These are phyloP conservation scores for Aspergillus ruber DNA, from an alignment of 2,329 filamentous ascomycete genomes.

Conservation along the genomic window DNA sequence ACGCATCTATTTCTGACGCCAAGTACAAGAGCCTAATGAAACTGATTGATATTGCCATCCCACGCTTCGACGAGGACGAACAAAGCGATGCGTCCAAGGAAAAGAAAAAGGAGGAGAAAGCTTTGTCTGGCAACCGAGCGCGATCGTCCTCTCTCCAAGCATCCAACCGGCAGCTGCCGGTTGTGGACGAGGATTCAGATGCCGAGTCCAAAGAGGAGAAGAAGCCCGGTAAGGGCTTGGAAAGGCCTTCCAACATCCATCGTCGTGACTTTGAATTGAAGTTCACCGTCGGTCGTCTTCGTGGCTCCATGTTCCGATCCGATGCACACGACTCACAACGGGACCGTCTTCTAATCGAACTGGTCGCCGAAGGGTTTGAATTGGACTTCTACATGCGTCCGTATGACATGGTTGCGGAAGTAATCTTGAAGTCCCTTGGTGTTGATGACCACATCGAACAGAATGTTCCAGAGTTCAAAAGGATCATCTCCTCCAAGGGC, in stretches of 20 bases:
- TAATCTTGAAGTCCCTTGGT: slow-evolving; percentile 76
- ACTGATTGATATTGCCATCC: slow-evolving; percentile 89
- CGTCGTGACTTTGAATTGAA: slow-evolving; percentile 94
- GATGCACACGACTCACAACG: slow-evolving; percentile 69
- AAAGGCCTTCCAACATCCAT: slow-evolving; percentile 62
- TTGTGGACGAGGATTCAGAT: slow-evolving; percentile 63
- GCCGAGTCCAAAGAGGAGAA: slow-evolving; percentile 59
- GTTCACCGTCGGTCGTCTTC: slow-evolving; percentile 89
- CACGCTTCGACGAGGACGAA: slow-evolving; percentile 60
- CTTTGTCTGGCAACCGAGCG: slow-evolving; percentile 35
- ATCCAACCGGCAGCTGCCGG: slow-evolving; percentile 64
- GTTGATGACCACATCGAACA: slow-evolving; percentile 93
- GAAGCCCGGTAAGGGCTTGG: slow-evolving; percentile 30
- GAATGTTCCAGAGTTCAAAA: slow-evolving; percentile 85
- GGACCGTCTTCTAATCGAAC: slow-evolving; percentile 79
- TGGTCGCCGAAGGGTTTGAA: slow-evolving; percentile 83
- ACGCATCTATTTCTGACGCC: slow-evolving; percentile 83
- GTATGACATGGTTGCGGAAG: slow-evolving; percentile 89
- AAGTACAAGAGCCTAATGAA: slow-evolving; percentile 98
- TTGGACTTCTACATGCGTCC: slow-evolving; percentile 82
- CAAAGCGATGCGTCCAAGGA: slow-evolving; percentile 27
- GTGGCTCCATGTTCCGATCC: slow-evolving; percentile 84
- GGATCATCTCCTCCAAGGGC: slow-evolving; percentile 89
- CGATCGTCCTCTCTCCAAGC: slow-evolving; percentile 70
- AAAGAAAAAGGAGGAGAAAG: slow-evolving; percentile 29